Conservation (phyloP, 1,284 basidiomycete genomes). For the Cystobasidiaceae sp. region DNA sequence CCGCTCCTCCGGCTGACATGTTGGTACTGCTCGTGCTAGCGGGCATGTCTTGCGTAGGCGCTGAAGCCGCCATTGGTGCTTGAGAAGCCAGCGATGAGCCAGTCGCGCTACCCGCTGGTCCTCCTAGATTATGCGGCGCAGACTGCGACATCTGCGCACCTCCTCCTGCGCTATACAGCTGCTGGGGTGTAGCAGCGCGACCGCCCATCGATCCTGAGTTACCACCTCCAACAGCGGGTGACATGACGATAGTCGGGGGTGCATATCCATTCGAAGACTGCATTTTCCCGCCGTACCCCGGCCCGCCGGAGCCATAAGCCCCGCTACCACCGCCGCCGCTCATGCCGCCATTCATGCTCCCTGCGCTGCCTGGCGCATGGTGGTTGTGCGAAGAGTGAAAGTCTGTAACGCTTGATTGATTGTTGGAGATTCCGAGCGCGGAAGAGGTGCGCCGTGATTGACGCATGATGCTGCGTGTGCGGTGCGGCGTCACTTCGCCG, state of each 20-base stretch:
- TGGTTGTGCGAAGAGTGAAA: slow-evolving; percentile 21
- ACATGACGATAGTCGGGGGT: neutral
- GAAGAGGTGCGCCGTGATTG: slow-evolving; percentile 21
- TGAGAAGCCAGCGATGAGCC: too few relatives aligned
- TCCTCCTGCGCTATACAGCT: too few relatives aligned
- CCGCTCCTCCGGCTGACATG: neutral
- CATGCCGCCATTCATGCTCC: neutral
- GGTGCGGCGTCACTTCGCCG: slow-evolving; percentile 58
- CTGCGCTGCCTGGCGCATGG: neutral
- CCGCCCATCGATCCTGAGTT: too few relatives aligned
- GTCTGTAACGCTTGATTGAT: slow-evolving; percentile 7
- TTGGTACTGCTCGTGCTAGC: neutral
- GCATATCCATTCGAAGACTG: too few relatives aligned
- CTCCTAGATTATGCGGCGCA: too few relatives aligned
- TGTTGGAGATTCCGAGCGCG: slow-evolving; percentile 5
- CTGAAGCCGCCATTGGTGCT: neutral
- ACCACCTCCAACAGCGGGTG: too few relatives aligned
- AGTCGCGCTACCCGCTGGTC: too few relatives aligned
- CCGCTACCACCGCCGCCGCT: neutral
- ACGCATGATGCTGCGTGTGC: slow-evolving; percentile 22
- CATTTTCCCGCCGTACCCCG: slow-evolving; percentile 4
- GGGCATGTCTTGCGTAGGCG: neutral
- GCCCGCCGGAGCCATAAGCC: slow-evolving; percentile 14
- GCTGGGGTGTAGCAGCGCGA: too few relatives aligned
- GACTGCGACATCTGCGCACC: too few relatives aligned